phyloP scores from a whole-genome alignment of 176 grass and related monocot genomes.

The Eragrostis curvula region DNA sequence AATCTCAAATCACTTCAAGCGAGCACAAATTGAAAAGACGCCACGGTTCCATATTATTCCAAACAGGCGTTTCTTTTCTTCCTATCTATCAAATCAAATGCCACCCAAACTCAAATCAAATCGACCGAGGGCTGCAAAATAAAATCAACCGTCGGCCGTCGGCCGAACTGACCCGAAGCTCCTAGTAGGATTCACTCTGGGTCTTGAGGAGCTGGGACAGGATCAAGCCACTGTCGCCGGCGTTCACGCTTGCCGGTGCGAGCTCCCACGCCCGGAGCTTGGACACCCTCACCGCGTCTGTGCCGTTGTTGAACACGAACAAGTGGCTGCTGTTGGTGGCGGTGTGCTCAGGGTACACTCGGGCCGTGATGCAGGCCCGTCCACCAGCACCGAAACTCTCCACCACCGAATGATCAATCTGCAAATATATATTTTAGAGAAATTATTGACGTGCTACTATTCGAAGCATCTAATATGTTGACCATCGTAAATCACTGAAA shows the following conservation, averaged over 20 bases:
- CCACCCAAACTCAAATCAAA: background rate
- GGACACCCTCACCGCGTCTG: slow-evolving; percentile 39
- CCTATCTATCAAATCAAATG: background rate
- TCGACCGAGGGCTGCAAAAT: background rate
- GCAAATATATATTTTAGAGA: background rate
- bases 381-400: slow-evolving; percentile 72
- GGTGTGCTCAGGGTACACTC: slow-evolving; percentile 66
- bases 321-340: slow-evolving; percentile 35
- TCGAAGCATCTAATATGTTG: background rate
- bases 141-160: background rate
- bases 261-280: slow-evolving; percentile 75
- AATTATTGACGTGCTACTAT: background rate
- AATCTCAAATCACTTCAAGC: background rate
- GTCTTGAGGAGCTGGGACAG: background rate
- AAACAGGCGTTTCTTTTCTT: background rate
- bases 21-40: background rate
- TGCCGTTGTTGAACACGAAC: slow-evolving; percentile 72
- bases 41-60: background rate
- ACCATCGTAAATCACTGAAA: background rate
- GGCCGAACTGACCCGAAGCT: background rate
- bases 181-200: background rate
- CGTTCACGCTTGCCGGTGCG: slow-evolving; percentile 44
- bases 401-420: slow-evolving; percentile 84
- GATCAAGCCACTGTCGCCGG: background rate
- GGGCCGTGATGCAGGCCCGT: slow-evolving; percentile 61